A percentile compares a stretch with the other conserved stretches of the same genome.
These are phyloP conservation scores for Phaseolus lunatus DNA, from an alignment of 306 rosid species.

Conservation along the genomic window DNA sequence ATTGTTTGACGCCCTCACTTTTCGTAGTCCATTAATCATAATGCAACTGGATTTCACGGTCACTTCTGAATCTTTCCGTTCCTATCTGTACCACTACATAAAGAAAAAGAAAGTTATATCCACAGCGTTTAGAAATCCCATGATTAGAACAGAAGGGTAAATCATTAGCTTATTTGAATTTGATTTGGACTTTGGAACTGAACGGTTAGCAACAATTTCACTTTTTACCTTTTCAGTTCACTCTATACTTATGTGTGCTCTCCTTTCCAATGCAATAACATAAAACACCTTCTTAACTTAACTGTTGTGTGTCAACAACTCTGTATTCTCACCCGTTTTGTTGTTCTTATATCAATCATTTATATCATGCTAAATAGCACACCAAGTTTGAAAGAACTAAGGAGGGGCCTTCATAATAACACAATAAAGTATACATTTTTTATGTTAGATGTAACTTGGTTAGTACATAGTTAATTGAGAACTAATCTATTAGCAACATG, in stretches of 20 bases:
- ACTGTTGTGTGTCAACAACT: not conserved
- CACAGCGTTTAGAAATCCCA: constrained; percentile 47
- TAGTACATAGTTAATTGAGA: constrained; percentile 30
- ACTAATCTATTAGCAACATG: constrained; percentile 28
- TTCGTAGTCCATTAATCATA: constrained; percentile 45
- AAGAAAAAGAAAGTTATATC: constrained; percentile 38
- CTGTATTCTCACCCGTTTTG: not conserved
- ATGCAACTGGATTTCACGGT: constrained; percentile 41
- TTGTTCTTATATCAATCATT: not conserved
- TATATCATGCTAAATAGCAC: not conserved
- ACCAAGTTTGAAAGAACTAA: constrained; percentile 1
- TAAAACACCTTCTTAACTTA: constrained; percentile 8
- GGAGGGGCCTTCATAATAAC: constrained; percentile 20
- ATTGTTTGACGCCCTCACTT: constrained; percentile 45
- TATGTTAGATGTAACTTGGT: not conserved
- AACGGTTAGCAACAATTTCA: constrained; percentile 39
- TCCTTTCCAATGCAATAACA: constrained; percentile 13
- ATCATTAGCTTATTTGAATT: constrained; percentile 47
- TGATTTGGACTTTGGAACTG: constrained; percentile 40
- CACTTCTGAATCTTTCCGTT: constrained; percentile 46
- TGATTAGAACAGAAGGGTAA: constrained; percentile 45
- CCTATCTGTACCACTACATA: constrained; percentile 49
- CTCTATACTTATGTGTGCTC: constrained; percentile 16
- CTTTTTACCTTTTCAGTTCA: constrained; percentile 35
- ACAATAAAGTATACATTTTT: not conserved